These are phyloP conservation scores for Protostelium mycophagum DNA, from an alignment of 78 protist genomes.

Conservation along the genomic window DNA sequence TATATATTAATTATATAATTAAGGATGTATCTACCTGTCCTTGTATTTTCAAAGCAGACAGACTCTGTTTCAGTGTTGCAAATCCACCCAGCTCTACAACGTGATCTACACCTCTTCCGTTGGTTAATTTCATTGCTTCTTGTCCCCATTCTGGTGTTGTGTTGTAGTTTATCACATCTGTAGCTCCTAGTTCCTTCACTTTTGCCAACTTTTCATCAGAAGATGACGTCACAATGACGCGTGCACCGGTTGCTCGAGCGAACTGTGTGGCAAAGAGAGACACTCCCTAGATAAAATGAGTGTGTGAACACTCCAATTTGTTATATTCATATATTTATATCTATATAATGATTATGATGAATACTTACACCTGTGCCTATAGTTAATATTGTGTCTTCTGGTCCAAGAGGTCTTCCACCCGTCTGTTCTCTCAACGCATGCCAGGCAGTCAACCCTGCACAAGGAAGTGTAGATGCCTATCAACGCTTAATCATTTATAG, in stretches of 20 bases:
- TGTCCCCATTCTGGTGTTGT: conserved; percentile 3
- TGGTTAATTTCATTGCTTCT: conserved; percentile 8
- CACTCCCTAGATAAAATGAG: conserved; percentile 11
- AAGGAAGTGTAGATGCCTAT: conserved; percentile 1
- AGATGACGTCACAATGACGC: conserved; percentile 8
- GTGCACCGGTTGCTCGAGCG: conserved; percentile 9
- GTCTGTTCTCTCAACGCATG: conserved; percentile 8
- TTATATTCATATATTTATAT: not conserved
- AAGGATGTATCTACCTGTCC: not conserved
- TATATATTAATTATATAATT: not conserved
- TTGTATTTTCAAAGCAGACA: not conserved
- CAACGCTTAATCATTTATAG: not conserved
- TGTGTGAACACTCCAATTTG: not conserved
- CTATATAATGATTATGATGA: too few species aligned
- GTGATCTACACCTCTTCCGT: conserved; percentile 31
- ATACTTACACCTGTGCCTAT: not conserved
- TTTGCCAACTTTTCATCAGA: conserved; percentile 20
- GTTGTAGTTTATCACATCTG: not conserved
- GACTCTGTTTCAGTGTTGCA: not conserved
- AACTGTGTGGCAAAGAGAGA: conserved; percentile 21
- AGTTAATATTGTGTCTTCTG: not conserved
- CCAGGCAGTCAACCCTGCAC: conserved; percentile 18
- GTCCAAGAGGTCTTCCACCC: not conserved
- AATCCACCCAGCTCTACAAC: conserved; percentile 4
- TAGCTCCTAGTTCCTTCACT: conserved; percentile 4